Evolutionary conservation across 2,329 filamentous ascomycete species (phyloP), one percentile per base, ranked within the genome.

Genomic region (Cryoendolithus antarcticus): DNA sequence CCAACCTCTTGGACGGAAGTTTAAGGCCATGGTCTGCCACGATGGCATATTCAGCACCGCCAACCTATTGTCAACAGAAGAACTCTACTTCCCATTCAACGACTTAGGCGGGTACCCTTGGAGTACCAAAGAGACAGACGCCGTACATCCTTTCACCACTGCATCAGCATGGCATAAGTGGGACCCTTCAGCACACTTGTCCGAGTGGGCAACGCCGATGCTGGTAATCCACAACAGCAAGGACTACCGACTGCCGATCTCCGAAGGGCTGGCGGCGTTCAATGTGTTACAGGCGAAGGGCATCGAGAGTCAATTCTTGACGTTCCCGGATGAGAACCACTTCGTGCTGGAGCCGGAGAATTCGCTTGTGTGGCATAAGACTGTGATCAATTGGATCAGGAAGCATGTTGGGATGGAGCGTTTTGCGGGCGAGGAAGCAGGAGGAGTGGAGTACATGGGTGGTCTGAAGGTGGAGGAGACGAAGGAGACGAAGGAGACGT

Each of bases 341-440:
- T 82, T 85, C 85, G 86, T 95, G 3, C 56, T 94, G 39, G 93
- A 94, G 58, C 84, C 82, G 0, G 89, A 95, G 62, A 96, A 96
- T 59, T 82, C 79, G 3, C 65, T 95, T 11, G 71, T 93, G 12
- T 96, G 91, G 91, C 86, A 96, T 54, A 74, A 74, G 40, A 82
- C 86, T 42, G 86, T 96, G 10, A 56, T 95, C 24, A 75, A 75
- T 41, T 95, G 83, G 77, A 75, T 82, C 48, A 77, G 77, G 54
- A 67, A 66, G 45, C 69, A 74, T 53, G 69, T 67, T 2, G 74
- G 72, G 1, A 50, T 77, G 40, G 61, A 66, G 15, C 56, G 62
- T n/a, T 62, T 67, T 37, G 55, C 56, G 3, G 56, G 59, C 8
- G 52, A 61, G 30, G 51, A 57, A 28, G 49, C 47, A 19, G 48